These are phyloP conservation scores for Cytospora schulzeri DNA, from an alignment of 2,329 filamentous ascomycete genomes.

Conservation along the genomic window DNA sequence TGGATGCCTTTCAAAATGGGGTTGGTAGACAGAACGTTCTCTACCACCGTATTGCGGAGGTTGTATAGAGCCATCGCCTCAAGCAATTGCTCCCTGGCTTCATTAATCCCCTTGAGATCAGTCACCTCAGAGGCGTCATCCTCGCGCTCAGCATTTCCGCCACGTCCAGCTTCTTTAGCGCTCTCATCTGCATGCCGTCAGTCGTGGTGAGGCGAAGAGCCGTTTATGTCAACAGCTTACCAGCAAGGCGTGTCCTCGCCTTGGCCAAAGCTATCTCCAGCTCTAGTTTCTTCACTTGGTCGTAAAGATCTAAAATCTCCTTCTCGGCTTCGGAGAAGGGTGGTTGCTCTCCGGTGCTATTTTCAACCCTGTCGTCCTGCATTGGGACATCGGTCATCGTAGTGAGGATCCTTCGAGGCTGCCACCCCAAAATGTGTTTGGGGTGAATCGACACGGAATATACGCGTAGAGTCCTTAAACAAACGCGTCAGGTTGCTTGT, in stretches of 20 bases:
- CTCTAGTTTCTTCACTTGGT: conserved; percentile 70
- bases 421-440: background rate
- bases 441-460: background rate
- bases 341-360: background rate
- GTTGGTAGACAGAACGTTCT: conserved; percentile 70
- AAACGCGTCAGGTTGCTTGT: background rate
- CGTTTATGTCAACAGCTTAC: background rate
- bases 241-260: conserved; percentile 35
- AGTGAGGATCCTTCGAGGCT: background rate
- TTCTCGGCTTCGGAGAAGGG: conserved; percentile 68
- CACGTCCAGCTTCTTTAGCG: background rate
- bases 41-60: conserved; percentile 68
- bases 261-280: conserved; percentile 70
- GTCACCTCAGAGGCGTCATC: background rate
- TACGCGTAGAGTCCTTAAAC: background rate
- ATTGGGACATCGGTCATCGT: conserved; percentile 31
- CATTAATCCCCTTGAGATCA: conserved; percentile 49
- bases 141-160: background rate
- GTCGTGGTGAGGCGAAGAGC: background rate
- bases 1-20: conserved; percentile 80
- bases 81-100: conserved; percentile 66
- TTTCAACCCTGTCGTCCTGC: conserved; percentile 38
- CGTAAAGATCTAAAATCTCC: conserved; percentile 68
- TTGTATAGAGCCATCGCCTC: conserved; percentile 71
- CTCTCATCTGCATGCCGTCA: conserved; percentile 18